Evolutionary conservation across 2,329 filamentous ascomycete species (phyloP).

Genomic region (Leptographium flavum): DNA sequence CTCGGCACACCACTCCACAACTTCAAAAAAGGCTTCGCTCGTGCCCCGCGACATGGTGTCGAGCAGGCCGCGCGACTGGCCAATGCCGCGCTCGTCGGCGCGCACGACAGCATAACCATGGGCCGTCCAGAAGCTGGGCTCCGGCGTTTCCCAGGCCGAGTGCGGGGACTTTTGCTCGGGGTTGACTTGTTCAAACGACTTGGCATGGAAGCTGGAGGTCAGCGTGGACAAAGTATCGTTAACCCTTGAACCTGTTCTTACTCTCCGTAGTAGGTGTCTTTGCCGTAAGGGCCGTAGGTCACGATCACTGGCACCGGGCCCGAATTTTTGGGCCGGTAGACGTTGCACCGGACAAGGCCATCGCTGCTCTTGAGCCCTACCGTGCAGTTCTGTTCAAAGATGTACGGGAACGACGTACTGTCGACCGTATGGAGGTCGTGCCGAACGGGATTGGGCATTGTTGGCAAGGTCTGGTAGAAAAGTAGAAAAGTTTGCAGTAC

Average conservation of each 20-base stretch:
- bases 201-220: conserved; percentile 20
- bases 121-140: conserved; percentile 39
- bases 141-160: conserved; percentile 45
- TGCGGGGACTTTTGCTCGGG: conserved; percentile 36
- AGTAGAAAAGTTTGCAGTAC: neutral
- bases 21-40: conserved; percentile 32
- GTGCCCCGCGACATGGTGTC: conserved; percentile 35
- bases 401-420: conserved; percentile 21
- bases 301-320: conserved; percentile 42
- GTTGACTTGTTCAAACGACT: conserved; percentile 34
- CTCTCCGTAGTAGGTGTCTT: conserved; percentile 49
- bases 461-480: neutral
- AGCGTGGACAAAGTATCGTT: neutral
- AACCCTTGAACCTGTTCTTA: neutral
- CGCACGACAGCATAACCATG: conserved; percentile 41
- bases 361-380: conserved; percentile 17
- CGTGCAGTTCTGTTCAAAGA: conserved; percentile 23
- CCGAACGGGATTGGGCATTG: conserved; percentile 2
- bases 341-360: conserved; percentile 22
- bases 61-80: conserved; percentile 30
- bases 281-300: conserved; percentile 62
- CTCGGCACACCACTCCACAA: conserved; percentile 33
- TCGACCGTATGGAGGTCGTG: conserved; percentile 17
- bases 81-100: conserved; percentile 33
- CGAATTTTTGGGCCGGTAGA: conserved; percentile 20